phyloP scores from a whole-genome alignment of 1,284 basidiomycete species.

The Somion occarium region DNA sequence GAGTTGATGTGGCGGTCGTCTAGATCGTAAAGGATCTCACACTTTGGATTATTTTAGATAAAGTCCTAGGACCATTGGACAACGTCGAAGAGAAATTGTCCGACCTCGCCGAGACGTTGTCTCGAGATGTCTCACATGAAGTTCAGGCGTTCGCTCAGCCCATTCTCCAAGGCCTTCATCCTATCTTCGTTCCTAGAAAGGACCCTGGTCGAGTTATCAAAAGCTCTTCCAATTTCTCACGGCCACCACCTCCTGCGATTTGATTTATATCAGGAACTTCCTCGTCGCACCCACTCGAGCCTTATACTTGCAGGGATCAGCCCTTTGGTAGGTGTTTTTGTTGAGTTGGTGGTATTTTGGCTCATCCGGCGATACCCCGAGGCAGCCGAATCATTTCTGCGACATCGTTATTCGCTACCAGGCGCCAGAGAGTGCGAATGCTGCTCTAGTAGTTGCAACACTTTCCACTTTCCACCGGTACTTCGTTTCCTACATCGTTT shows the following conservation, averaged over 20 bases:
- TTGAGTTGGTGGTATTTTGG: too few species aligned
- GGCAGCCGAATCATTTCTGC: too few species aligned
- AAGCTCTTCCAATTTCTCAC: constrained; percentile 25
- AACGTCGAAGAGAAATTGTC: constrained; percentile 15
- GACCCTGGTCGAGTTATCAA: constrained; percentile 13
- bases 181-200: neutral
- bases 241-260: constrained; percentile 24
- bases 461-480: too few species aligned
- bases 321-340: too few species aligned
- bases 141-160: constrained; percentile 26
- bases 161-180: constrained; percentile 11
- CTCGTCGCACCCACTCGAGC: too few species aligned
- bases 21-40: too few species aligned
- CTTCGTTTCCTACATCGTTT: neutral
- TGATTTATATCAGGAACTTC: too few species aligned
- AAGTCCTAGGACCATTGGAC: constrained; percentile 11
- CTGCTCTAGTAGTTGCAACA: too few species aligned
- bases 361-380: too few species aligned
- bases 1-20: constrained; percentile 21
- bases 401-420: too few species aligned
- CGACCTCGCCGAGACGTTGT: constrained; percentile 16
- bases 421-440: too few species aligned
- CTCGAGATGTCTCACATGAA: constrained; percentile 22
- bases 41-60: constrained; percentile 13
- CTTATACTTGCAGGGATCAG: too few species aligned